Base-by-base conservation (phyloP, 768 basidiomycete genomes). In the Dacryopinax spathularia region DNA sequence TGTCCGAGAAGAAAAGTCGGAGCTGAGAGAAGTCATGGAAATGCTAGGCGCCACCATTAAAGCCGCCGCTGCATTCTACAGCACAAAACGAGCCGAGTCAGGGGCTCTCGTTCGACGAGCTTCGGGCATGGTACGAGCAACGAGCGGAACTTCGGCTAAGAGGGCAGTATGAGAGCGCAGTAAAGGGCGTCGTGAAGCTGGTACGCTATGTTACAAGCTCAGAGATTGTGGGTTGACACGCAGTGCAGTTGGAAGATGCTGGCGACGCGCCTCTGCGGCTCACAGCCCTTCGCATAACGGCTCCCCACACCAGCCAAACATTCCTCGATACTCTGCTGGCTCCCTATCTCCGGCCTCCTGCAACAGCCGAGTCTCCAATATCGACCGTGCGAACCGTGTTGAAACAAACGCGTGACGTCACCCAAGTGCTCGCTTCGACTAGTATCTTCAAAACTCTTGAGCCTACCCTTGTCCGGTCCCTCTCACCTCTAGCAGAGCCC, bases 311-410 rank as follows among this genome's bases (percentile, higher is more conserved):
- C 0, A 82, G 93, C 16, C 75, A 81, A 33, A 82, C 88, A 0
- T 97, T 97, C 77, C 82, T 99, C 34, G 80, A 77, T n/a, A 86
- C 81, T 61, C 77, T 97, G 67, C 80, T 96, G 62, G 77, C 82
- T 7, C 92, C 93, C 0, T 79, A 81, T 72, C 73, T 89, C 61
- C 39, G 70, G 6, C 63, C 69, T 2, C 60, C 64, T 12, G 64
- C 68, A 18, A 36, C 64, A 39, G 56, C 64, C 36, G 70, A 69
- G 25, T 67, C 65, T 69, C 72, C 60, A 77, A 80, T 37, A 5
- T 68, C 72, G 33, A 78, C 75, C 1, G 78, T 97, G 7, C 83
- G 83, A 61, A 77, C 84, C 22, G 84, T 89, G 2, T 76, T 98
- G 5, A 80, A 84, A 60, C 81, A 86, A 3, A 84, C 90, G 1